These are phyloP conservation scores for Blumeria hordei DNA, from an alignment of 2,329 filamentous ascomycete species.

Conservation along the genomic window DNA sequence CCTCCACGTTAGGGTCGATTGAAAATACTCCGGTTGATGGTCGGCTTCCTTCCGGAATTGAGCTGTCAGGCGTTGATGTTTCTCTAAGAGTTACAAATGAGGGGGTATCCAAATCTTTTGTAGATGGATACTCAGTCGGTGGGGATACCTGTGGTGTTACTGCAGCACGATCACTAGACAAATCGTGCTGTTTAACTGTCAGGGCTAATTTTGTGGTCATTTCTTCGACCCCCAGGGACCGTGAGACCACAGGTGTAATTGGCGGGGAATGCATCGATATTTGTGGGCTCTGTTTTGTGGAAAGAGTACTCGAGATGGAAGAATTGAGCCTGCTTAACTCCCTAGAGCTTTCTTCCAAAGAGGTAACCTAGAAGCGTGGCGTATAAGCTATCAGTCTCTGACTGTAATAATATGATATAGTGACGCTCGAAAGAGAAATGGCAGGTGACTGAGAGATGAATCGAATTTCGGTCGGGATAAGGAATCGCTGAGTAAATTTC, in stretches of 20 bases:
- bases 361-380: slow-evolving; percentile 28
- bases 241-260: slow-evolving; percentile 63
- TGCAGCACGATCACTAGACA: slow-evolving; percentile 18
- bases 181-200: slow-evolving; percentile 13
- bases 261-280: slow-evolving; percentile 64
- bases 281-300: slow-evolving; percentile 41
- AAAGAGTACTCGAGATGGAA: slow-evolving; percentile 37
- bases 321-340: slow-evolving; percentile 40
- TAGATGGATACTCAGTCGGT: slow-evolving; percentile 23
- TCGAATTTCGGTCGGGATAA: neutral
- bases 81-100: slow-evolving; percentile 13
- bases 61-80: slow-evolving; percentile 9
- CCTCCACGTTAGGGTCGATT: slow-evolving; percentile 19
- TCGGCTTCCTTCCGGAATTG: slow-evolving; percentile 4
- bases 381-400: slow-evolving; percentile 17
- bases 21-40: slow-evolving; percentile 12
- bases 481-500: neutral
- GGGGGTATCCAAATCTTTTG: slow-evolving; percentile 10
- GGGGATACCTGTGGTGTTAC: slow-evolving; percentile 49
- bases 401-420: slow-evolving; percentile 8
- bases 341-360: slow-evolving; percentile 30
- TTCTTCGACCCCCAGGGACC: slow-evolving; percentile 25
- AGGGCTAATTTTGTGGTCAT: slow-evolving; percentile 1
- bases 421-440: slow-evolving; percentile 5
- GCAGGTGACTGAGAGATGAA: neutral